Percentiles rank a stretch among this genome's conserved stretches.
Evolutionary conservation across 495 filamentous ascomycete species (phyloP).

Genomic region (Delitschia confertaspora): DNA sequence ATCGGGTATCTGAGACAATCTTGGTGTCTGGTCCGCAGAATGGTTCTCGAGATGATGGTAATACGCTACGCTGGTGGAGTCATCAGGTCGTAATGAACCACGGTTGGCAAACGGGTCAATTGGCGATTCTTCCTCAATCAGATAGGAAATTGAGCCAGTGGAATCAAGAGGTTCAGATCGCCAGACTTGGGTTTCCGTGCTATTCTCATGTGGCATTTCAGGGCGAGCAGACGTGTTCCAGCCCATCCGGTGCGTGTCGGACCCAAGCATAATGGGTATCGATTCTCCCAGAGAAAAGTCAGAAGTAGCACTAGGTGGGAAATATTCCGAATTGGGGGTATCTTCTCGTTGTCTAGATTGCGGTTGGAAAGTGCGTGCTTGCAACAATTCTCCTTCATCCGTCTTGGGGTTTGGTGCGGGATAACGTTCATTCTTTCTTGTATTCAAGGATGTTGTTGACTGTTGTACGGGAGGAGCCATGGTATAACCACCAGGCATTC

Average conservation of each 20-base stretch:
- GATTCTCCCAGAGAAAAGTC: conserved; percentile 45
- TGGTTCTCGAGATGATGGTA: conserved; percentile 4
- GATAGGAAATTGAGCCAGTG: conserved; percentile 20
- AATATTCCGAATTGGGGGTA: neutral
- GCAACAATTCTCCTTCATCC: conserved; percentile 10
- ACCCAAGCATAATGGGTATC: conserved; percentile 52
- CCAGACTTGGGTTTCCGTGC: conserved; percentile 22
- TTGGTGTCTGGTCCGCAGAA: conserved; percentile 5
- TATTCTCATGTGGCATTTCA: conserved; percentile 12
- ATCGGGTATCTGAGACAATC: conserved; percentile 5
- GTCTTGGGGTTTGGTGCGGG: conserved; percentile 42
- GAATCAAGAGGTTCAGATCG: conserved; percentile 20
- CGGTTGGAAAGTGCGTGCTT: conserved; percentile 10
- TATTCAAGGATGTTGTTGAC: conserved; percentile 42
- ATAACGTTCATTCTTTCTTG: conserved; percentile 46
- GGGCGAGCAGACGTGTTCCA: neutral
- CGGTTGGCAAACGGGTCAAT: conserved; percentile 25
- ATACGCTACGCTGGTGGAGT: conserved; percentile 27
- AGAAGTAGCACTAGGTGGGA: conserved; percentile 1
- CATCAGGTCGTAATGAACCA: conserved; percentile 22
- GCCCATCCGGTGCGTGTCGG: conserved; percentile 6
- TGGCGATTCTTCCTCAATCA: conserved; percentile 26
- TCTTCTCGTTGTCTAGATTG: neutral
- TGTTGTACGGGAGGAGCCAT: conserved; percentile 39
- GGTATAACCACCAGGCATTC: conserved; percentile 51